phyloP scores from a whole-genome alignment of 2,329 filamentous ascomycete genomes.

The Claviceps purpurea region DNA sequence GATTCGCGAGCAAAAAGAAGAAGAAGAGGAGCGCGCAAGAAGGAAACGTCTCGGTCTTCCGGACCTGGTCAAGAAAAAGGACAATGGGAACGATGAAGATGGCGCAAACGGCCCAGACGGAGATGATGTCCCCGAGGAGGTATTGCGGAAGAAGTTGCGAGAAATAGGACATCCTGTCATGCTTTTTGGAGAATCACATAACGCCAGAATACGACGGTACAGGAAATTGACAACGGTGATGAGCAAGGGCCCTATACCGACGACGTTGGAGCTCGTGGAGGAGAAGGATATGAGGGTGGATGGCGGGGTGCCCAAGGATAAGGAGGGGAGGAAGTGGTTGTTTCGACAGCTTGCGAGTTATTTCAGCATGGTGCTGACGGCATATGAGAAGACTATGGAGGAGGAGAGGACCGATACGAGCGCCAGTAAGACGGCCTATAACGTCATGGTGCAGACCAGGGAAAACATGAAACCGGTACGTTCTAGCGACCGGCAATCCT shows the following conservation, averaged over 20 bases:
- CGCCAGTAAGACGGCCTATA: constrained; percentile 68
- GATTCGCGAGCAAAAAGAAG: constrained; percentile 58
- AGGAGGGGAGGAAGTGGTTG: constrained; percentile 54
- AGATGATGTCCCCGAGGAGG: constrained; percentile 58
- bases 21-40: constrained; percentile 56
- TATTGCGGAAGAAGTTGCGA: constrained; percentile 55
- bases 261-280: constrained; percentile 63
- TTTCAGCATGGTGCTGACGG: constrained; percentile 87
- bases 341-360: constrained; percentile 86
- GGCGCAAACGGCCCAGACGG: constrained; percentile 23
- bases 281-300: constrained; percentile 83
- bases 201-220: constrained; percentile 56
- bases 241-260: constrained; percentile 72
- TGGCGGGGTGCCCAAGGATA: constrained; percentile 46
- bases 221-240: constrained; percentile 48
- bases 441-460: constrained; percentile 73
- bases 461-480: constrained; percentile 70
- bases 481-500: not conserved
- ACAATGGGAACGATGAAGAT: constrained; percentile 28
- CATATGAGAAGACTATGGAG: constrained; percentile 73
- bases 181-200: constrained; percentile 73
- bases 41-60: constrained; percentile 71
- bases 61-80: constrained; percentile 40
- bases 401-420: constrained; percentile 50
- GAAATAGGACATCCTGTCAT: constrained; percentile 57